Conservation (phyloP, 495 filamentous ascomycete species). For the Thozetella sp. region DNA sequence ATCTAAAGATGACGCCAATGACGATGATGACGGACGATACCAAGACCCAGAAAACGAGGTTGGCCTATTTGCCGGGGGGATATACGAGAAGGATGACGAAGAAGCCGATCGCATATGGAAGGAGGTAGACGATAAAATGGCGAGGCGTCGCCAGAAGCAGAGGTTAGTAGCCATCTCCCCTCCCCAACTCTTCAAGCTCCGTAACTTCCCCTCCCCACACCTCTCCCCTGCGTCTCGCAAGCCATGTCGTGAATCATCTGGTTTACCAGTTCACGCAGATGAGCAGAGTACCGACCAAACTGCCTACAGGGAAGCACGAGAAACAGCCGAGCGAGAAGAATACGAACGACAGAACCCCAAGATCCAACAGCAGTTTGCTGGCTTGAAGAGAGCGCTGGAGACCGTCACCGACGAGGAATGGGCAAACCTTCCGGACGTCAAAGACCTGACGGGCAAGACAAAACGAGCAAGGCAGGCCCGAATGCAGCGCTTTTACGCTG, state of each 20-base stretch:
- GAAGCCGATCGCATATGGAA: slow-evolving; percentile 96
- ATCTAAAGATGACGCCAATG: slow-evolving; percentile 83
- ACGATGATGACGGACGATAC: slow-evolving; percentile 83
- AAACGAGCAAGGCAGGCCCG: slow-evolving; percentile 80
- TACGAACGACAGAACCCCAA: slow-evolving; percentile 98
- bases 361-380: slow-evolving; percentile 97
- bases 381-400: slow-evolving; percentile 86
- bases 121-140: slow-evolving; percentile 96
- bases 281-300: slow-evolving; percentile 83
- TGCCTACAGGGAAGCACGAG: slow-evolving; percentile 89
- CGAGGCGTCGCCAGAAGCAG: slow-evolving; percentile 78
- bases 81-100: slow-evolving; percentile 95
- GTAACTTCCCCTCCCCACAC: slow-evolving; percentile 8
- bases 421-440: slow-evolving; percentile 93
- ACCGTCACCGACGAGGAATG: slow-evolving; percentile 94
- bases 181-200: slow-evolving; percentile 10
- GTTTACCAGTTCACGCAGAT: slow-evolving; percentile 73
- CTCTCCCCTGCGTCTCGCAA: slow-evolving; percentile 21
- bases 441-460: slow-evolving; percentile 94
- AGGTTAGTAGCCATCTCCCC: slow-evolving; percentile 68
- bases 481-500: slow-evolving; percentile 89
- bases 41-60: slow-evolving; percentile 98
- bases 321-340: slow-evolving; percentile 86
- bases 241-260: slow-evolving; percentile 52
- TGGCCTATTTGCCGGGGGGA: slow-evolving; percentile 89